Base-by-base conservation (phyloP, 2,329 filamentous ascomycete species). In the Tricladium varicosporioides region DNA sequence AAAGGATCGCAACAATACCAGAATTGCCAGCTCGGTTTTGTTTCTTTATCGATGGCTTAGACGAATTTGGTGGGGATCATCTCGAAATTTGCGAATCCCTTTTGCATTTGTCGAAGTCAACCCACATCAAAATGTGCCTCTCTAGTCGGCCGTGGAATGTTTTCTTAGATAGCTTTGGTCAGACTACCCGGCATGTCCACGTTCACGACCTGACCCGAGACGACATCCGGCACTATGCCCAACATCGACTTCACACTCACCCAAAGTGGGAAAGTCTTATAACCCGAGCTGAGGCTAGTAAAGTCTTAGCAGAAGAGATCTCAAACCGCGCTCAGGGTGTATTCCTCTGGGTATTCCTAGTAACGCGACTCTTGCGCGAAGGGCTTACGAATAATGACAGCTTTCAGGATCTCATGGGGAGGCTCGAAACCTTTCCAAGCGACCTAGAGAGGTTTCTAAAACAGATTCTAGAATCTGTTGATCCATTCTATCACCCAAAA, bases 181-280 rank as follows among this genome's bases (percentile, higher is more conserved):
- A 40, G 22, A 57, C 54, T 22, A 44, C n/a, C n/a, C 58, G 57
- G 1, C 63, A 43, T 16, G 54, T 70, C 13, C 22, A 51, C 9
- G 43, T 69, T 1, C 61, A 71, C 27, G 58, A 64, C 5, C 36
- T 69, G 10, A 71, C 67, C 13, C 27, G 43, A 1, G 14, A 51
- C 1, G 58, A 56, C 32, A 60, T 58, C 32, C 15, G 11, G 16
- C 18, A 14, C 19, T 60, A 50, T 45, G 52, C 58, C 5, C 22
- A 42, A 5, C 36, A 51, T 11, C 48, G 33, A 11, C 18, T 50
- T 5, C 32, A 43, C 7, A 31, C 36, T 2, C 5, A 53, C 16
- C n/a, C n/a, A n/a, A n/a, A 18, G n/a, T n/a, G 11, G 27, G n/a
- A n/a, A n/a, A 5, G 50, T 53, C 18, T 16, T 22, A 5, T 27